Base-by-base conservation (phyloP, 352 stramenopile species). In the Phytophthora tubulina region DNA sequence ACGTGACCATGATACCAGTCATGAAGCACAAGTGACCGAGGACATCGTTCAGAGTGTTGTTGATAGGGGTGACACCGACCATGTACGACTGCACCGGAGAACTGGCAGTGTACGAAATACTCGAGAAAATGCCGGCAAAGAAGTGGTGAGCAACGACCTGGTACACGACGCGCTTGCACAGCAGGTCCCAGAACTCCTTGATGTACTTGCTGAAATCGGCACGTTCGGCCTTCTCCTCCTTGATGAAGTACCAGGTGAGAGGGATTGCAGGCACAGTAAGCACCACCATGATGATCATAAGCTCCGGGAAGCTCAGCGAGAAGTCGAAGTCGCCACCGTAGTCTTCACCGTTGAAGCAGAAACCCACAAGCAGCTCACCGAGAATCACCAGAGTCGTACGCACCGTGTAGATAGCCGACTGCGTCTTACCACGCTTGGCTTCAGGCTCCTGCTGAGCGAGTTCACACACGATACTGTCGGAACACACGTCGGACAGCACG, bases 401-500 rank as follows among this genome's bases (percentile, higher is more conserved):
- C 6, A 79, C 72, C 0, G 67, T 64, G 60, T 79, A 79, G 35
- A 79, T 75, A 3, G 72, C 50, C 15, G 72, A 83, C 86, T 91
- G 81, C 3, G 81, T 89, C 45, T 79, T 82, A 11, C 83, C 83
- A 42, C 83, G 83, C 44, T 80, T 87, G 2, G 67, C 75, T 10
- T 72, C 61, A 0, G 83, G 83, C 54, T 91, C 83, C 35, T 81
- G 81, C 67, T 91, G 83, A 0, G 83, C 82, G 8, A 88, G 68
- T 46, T 89, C 81, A 14, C 83, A 82, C 51, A 89, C 78, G 45
- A 91, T 80, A 60, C 72, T 84, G 59, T 91, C 86, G 39, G 80
- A 75, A 50, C 84, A 86, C 1, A 91, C 81, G 46, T 92, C 85
- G 8, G 86, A 85, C 58, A 85, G 73, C 35, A 93, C 79, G 68